Evolutionary conservation across 495 filamentous ascomycete genomes (phyloP), one percentile per base, ranked within the genome.

Genomic region (Hypoxylon intermedium): DNA sequence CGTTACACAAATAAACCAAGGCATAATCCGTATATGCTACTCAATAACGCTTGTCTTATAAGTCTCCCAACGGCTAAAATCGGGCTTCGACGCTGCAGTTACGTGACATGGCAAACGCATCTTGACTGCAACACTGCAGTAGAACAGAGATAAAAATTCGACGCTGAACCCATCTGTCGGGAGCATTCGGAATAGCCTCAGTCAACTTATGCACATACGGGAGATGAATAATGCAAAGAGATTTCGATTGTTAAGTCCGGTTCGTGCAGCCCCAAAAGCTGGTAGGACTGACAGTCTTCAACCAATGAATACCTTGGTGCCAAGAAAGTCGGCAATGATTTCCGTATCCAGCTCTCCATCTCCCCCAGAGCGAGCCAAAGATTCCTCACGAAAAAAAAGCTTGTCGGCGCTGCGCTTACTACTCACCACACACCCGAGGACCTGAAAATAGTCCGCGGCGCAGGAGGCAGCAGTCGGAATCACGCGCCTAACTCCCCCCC

Each of bases 361-460:
- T 49, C 31, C 47, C 53, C 51, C 23, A 26, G 36, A 45, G 36
- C 12, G 28, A 65, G n/a, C 24, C 24, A 4, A 40, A 42, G 18
- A n/a, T n/a, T n/a, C 30, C 30, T 42, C 45, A 21, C 41, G 41
- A 9, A 28, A 37, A 58, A 26, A 58, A 64, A 50, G 45, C 51
- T 57, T 45, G 56, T 65, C 43, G 43, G 31, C 45, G 50, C 38
- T 60, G 56, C 46, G 62, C 62, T 65, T 65, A 65, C 62, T 65
- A 65, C 41, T 58, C 58, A 37, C 6, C 5, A 26, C 34, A 36
- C 58, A 54, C n/a, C n/a, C 53, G 58, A 49, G 28, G 34, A 43
- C 43, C 45, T 54, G 45, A 59, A 52, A 11, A 50, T 24, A 44
- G n/a, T 41, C 54, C 23, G 45, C 37, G 36, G 33, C 40, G 46